Conservation (phyloP, 179 eudicot species). For the Sideroxylon spinosum region DNA sequence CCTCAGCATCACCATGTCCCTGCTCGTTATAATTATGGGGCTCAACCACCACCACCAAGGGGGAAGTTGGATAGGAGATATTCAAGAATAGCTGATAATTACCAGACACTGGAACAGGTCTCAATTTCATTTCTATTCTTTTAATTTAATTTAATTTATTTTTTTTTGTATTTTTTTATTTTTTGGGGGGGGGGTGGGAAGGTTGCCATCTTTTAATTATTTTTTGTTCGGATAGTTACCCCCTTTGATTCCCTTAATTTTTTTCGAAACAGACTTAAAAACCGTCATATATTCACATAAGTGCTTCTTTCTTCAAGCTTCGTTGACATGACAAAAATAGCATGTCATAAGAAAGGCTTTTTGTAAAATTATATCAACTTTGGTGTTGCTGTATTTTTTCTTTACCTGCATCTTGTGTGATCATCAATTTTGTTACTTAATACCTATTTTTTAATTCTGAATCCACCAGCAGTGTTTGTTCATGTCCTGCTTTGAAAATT, state of each 20-base stretch:
- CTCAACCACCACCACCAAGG: conserved; percentile 13
- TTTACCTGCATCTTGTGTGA: neutral
- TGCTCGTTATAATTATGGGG: conserved; percentile 8
- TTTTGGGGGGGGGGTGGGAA: neutral
- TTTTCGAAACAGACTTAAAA: neutral
- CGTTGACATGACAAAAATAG: neutral
- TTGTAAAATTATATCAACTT: neutral
- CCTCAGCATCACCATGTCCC: conserved; percentile 29
- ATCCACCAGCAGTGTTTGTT: neutral
- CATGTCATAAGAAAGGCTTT: neutral
- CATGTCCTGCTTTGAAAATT: neutral
- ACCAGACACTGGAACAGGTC: conserved; percentile 35
- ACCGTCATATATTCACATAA: neutral
- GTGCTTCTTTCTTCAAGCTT: neutral
- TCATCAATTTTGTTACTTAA: neutral
- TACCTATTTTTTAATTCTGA: neutral
- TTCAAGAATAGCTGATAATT: conserved; percentile 36
- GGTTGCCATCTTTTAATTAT: no score
- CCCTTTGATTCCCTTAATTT: neutral
- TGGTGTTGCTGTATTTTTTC: neutral
- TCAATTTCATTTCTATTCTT: neutral
- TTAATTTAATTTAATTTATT: neutral
- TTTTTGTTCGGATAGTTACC: neutral
- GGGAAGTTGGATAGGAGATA: conserved; percentile 24
- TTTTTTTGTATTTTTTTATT: neutral